Evolutionary conservation across 2,329 filamentous ascomycete genomes (phyloP), one percentile per base, ranked within the genome.

Genomic region (Malbranchea zuffiana): DNA sequence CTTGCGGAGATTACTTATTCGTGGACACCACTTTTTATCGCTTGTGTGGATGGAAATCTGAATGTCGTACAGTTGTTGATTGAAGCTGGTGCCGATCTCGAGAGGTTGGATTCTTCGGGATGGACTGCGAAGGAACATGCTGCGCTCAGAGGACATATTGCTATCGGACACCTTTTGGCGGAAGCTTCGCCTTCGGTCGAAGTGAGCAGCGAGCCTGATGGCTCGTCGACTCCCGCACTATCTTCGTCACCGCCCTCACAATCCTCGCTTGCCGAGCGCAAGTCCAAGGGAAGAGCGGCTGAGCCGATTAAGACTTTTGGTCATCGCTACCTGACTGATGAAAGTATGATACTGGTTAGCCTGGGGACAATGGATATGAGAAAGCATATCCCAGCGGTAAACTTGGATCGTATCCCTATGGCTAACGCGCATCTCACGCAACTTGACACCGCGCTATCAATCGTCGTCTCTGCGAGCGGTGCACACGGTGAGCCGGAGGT

Each of bases 71-170:
- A 86, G 51, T 67, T 90, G 16, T 68, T 98, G 3, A 72, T 93
- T 26, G 73, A 80, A 32, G 80, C 81, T 15, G 84, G 84, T 1
- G 84, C 85, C 0, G 75, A 92, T 41, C 63, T 85, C 3, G 77
- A 79, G 39, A 78, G 74, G 41, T 65, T 70, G 4, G 90, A 98
- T 57, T 81, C 80, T 1, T 95, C 86, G 29, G 88, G 88, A 6
- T 98, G 90, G 90, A 90, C 82, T 3, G 81, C 87, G 1, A 85
- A 80, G 54, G 90, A 98, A 54, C 90, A 98, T 57, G 88, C 90
- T 16, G 82, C 87, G 0, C 65, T 98, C 35, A 72, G 90, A 55
- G 90, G 90, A 0, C 87, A 98, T 56, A 72, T 96, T 47, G 68
- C 74, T 1, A 86, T 96, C 51, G 83, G 86, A 4, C 68, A 71